Evolutionary conservation across 179 eudicot species (phyloP), one percentile per base, ranked within the genome.

Genomic region (Silene coronaria): DNA sequence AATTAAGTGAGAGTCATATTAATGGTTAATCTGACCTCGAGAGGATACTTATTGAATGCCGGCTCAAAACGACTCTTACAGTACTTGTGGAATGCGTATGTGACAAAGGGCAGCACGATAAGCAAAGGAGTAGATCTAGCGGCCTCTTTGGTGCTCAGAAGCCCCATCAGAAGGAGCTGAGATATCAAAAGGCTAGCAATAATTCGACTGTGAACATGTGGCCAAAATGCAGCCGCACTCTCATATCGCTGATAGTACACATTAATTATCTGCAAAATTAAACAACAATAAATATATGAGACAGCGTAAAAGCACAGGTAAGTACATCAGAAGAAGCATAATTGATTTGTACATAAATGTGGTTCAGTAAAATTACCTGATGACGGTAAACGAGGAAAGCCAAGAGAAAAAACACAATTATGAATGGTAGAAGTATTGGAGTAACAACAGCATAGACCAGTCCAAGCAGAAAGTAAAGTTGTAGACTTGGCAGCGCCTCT

Each of bases 351-450:
- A 34, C 38, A 1, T 38, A 38, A 11, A 22, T 23, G 12, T 5
- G 19, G 55, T 58, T 46, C 13, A 10, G 14, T 42, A 42, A 42
- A 42, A 42, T 9, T 73, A 94, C 98, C 97, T 94, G 98, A 74
- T 95, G 99, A 64, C 99, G 99, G 74, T 89, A 95, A 10, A 95
- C 97, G n/a, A 95, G 87, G 79, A 89, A 95, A 4, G 99, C 96
- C 27, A 95, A 83, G 75, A 83, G 87, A 75, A 95, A 95, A 91
- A 92, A 95, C 75, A 92, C 85, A 27, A 95, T 75, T 51, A 95
- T 86, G 73, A 95, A 95, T 38, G 99, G 99, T 60, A 95, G 87
- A 65, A 95, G 94, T 69, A 92, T 80, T 0, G 99, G 99, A 19
- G 99, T 89, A 24, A 95, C 86, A 66, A 88, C 99, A 11, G 99